phyloP scores from a whole-genome alignment of 1,139 yeast species.

The Hyphopichia fennica region DNA sequence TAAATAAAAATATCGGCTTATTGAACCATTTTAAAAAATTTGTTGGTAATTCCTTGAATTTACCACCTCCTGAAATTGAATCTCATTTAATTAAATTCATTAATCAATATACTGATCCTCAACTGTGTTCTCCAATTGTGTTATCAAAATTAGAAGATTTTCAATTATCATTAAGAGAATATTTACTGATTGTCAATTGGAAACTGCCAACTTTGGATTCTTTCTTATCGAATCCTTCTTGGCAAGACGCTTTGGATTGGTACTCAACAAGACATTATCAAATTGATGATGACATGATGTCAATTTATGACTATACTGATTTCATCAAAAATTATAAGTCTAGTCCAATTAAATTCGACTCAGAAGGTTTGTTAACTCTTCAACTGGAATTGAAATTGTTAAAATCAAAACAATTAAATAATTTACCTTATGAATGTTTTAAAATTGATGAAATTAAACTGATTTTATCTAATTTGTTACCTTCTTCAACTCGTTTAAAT shows the following conservation, averaged over 20 bases:
- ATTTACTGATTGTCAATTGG: conserved; percentile 8
- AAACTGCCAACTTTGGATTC: conserved; percentile 9
- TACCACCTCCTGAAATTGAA: background rate
- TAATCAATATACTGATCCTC: background rate
- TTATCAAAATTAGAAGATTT: conserved; percentile 3
- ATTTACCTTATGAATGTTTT: conserved; percentile 1
- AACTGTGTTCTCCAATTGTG: conserved; percentile 2
- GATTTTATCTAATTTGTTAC: background rate
- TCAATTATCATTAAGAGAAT: background rate
- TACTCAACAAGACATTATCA: background rate
- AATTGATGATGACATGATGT: conserved; percentile 2
- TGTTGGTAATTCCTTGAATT: background rate
- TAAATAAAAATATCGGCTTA: conserved; percentile 3
- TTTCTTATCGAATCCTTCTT: conserved; percentile 5
- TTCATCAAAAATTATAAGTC: background rate
- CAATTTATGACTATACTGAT: background rate
- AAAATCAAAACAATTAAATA: background rate
- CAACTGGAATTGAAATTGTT: background rate
- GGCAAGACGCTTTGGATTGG: background rate
- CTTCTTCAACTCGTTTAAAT: conserved; percentile 1
- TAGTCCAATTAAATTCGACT: background rate
- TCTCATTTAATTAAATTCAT: background rate
- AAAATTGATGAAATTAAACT: background rate
- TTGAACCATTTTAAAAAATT: conserved; percentile 7
- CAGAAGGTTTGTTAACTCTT: background rate